Conservation (phyloP, 2,329 filamentous ascomycete species). For the Calonectria pteridis region DNA sequence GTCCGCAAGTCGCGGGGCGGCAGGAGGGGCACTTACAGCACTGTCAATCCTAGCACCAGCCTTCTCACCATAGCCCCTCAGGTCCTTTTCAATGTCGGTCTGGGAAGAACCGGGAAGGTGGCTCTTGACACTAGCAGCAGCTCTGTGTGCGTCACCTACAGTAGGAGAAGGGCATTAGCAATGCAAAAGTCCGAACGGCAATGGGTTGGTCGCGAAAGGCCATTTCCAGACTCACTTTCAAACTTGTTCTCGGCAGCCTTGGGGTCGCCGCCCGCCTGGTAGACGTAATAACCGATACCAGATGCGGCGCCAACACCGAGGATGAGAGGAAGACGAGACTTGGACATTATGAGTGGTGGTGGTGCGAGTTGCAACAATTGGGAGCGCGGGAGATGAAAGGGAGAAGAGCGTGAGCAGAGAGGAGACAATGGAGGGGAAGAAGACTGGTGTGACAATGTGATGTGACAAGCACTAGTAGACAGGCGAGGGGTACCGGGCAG, state of each 20-base stretch:
- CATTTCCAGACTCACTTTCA: slow-evolving; percentile 73
- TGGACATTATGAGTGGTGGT: slow-evolving; percentile 47
- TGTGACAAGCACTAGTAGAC: not conserved
- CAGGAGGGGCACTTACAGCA: slow-evolving; percentile 66
- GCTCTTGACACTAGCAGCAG: slow-evolving; percentile 74
- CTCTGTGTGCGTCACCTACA: slow-evolving; percentile 81
- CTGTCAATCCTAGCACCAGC: slow-evolving; percentile 76
- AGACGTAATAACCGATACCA: slow-evolving; percentile 90
- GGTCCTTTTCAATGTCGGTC: slow-evolving; percentile 71
- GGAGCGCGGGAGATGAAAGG: not conserved
- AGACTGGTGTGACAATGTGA: slow-evolving; percentile 13
- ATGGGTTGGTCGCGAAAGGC: not conserved
- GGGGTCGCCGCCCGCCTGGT: slow-evolving; percentile 83
- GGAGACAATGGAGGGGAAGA: slow-evolving; percentile 1
- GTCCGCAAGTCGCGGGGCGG: not conserved
- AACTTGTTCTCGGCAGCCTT: slow-evolving; percentile 88
- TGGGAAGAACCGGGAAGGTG: slow-evolving; percentile 73
- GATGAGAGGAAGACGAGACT: slow-evolving; percentile 62
- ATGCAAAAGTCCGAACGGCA: not conserved
- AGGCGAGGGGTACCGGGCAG: slow-evolving; percentile 14
- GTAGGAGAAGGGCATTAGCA: slow-evolving; percentile 28
- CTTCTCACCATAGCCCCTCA: slow-evolving; percentile 60
- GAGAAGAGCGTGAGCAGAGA: not conserved
- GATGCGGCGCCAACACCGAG: slow-evolving; percentile 74
- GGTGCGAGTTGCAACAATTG: not conserved